phyloP scores from a whole-genome alignment of 371 early-diverging fungal genomes.

The Entomophthora muscae region DNA sequence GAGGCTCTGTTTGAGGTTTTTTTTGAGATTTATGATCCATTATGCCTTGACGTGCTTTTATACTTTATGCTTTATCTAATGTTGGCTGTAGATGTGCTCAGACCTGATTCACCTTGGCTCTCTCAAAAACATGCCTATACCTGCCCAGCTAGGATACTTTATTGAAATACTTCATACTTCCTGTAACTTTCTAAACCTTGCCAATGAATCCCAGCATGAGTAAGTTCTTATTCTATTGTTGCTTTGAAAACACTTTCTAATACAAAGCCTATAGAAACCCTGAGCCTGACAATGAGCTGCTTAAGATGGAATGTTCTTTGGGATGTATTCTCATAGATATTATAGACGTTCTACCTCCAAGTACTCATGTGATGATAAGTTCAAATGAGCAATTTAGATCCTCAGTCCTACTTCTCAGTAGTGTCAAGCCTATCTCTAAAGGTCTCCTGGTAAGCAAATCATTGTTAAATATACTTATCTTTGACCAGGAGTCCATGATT shows the following conservation, averaged over 20 bases:
- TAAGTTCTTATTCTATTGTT: background rate
- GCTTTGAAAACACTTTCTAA: background rate
- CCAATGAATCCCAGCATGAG: background rate
- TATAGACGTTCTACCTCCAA: background rate
- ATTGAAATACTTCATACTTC: background rate
- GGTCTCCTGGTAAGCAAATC: background rate
- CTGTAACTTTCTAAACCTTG: background rate
- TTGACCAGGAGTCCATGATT: background rate
- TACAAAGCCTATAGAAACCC: background rate
- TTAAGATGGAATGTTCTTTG: background rate
- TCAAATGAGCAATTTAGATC: background rate
- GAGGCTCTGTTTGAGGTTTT: background rate
- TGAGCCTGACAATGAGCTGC: background rate
- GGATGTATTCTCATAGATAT: background rate
- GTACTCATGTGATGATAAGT: background rate
- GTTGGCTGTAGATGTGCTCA: background rate
- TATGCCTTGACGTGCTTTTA: background rate
- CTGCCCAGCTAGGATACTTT: background rate
- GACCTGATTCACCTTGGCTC: background rate
- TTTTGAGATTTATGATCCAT: background rate
- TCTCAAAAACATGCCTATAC: background rate
- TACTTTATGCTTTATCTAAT: too few relatives aligned
- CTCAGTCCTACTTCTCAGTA: background rate
- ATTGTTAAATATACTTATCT: too few relatives aligned
- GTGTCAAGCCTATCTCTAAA: background rate